These are phyloP conservation scores for Phytopythium vexans DNA, from an alignment of 352 stramenopile genomes.

Conservation along the genomic window DNA sequence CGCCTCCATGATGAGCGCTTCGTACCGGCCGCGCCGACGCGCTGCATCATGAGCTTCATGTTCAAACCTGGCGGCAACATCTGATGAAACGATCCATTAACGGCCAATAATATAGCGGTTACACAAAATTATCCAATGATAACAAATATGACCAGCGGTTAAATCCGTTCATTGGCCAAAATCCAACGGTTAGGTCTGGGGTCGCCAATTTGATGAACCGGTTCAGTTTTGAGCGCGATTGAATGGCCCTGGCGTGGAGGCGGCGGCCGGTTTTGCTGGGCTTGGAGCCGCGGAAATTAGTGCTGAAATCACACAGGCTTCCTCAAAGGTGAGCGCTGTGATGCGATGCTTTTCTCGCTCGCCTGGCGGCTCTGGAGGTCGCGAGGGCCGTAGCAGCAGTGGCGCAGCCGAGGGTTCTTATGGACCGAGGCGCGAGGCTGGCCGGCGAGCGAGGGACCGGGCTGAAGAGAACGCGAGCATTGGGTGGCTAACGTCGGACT, in stretches of 20 bases:
- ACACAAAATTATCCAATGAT: constrained; percentile 4
- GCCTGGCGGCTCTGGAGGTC: neutral
- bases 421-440: neutral
- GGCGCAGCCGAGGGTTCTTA: constrained; percentile 1
- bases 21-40: constrained; percentile 14
- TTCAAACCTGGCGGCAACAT: neutral
- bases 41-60: constrained; percentile 38
- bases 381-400: neutral
- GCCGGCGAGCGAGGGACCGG: constrained; percentile 9
- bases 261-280: constrained; percentile 12
- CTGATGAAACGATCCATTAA: neutral
- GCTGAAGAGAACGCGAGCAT: constrained; percentile 1
- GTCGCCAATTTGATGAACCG: constrained; percentile 14
- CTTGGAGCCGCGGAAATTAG: constrained; percentile 34
- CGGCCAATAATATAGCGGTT: constrained; percentile 1
- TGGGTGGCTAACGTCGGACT: constrained; percentile 4
- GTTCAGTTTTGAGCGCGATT: constrained; percentile 40
- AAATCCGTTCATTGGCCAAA: constrained; percentile 21
- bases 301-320: constrained; percentile 89
- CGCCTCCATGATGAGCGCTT: too few relatives aligned
- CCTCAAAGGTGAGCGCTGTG: constrained; percentile 65
- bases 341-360: constrained; percentile 1
- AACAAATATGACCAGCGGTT: neutral
- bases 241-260: constrained; percentile 55
- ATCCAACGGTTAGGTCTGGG: constrained; percentile 8